Evolutionary conservation across 768 basidiomycete genomes (phyloP).

Genomic region (Agrocybe chaxingu): DNA sequence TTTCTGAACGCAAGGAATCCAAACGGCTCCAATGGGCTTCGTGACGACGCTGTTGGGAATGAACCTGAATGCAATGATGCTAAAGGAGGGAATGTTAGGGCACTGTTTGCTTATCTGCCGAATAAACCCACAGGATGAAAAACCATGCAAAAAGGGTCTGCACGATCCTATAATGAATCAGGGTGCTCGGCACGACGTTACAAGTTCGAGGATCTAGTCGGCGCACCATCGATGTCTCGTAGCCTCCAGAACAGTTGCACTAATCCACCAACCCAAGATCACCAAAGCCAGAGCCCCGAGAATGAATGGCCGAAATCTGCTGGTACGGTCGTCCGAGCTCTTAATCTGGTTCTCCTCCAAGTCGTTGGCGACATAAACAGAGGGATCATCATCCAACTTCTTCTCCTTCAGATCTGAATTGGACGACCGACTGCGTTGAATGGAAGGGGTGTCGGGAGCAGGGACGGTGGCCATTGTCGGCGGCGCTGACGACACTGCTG

Average conservation of each 20-base stretch:
- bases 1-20: constrained; percentile 58
- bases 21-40: constrained; percentile 65
- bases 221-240: constrained; percentile 74
- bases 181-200: constrained; percentile 6
- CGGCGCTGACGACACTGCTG: no score
- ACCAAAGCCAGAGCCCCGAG: constrained; percentile 48
- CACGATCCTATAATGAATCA: constrained; percentile 52
- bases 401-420: constrained; percentile 8
- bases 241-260: constrained; percentile 57
- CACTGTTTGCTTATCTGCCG: not conserved
- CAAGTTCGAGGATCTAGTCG: constrained; percentile 6
- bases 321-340: constrained; percentile 1
- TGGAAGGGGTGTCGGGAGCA: constrained; percentile 3
- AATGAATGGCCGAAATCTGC: constrained; percentile 37
- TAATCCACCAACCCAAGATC: constrained; percentile 84
- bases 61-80: constrained; percentile 77
- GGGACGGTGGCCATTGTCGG: constrained; percentile 5
- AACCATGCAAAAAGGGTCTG: constrained; percentile 81
- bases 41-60: constrained; percentile 69
- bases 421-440: constrained; percentile 3
- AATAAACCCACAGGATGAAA: constrained; percentile 57
- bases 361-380: constrained; percentile 5
- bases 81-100: constrained; percentile 18
- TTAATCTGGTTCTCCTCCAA: not conserved
- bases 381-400: constrained; percentile 5